Evolutionary conservation across 1,139 yeast genomes (phyloP).

Genomic region (Yamadazyma trypodendri): DNA sequence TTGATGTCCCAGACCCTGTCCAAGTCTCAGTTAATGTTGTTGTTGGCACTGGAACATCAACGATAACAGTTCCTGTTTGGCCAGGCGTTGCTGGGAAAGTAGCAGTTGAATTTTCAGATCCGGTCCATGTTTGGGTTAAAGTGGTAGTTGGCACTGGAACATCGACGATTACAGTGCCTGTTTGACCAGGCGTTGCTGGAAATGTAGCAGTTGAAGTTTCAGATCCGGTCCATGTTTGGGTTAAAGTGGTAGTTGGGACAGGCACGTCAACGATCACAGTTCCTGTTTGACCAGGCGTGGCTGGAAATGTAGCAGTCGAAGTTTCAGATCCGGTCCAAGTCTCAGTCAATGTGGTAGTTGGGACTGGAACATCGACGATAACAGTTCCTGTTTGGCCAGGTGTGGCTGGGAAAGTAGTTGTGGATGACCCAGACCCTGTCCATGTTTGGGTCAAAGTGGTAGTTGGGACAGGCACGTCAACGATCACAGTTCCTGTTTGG

Average conservation of each 20-base stretch:
- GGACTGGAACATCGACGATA: slow-evolving; percentile 16
- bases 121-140: too few species aligned
- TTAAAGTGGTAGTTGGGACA: slow-evolving; percentile 11
- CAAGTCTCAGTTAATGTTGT: too few species aligned
- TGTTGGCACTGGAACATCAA: too few species aligned
- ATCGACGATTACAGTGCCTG: too few species aligned
- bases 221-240: slow-evolving; percentile 12
- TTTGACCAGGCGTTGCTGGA: slow-evolving; percentile 10
- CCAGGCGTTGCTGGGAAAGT: too few species aligned
- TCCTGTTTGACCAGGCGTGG: slow-evolving; percentile 12
- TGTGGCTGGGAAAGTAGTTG: slow-evolving; percentile 4
- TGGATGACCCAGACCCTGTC: slow-evolving; percentile 8
- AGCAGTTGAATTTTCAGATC: too few species aligned
- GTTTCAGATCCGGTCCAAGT: slow-evolving; percentile 12
- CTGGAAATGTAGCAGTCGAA: slow-evolving; percentile 3
- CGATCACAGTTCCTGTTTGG: too few species aligned
- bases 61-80: too few species aligned
- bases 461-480: slow-evolving; percentile 15
- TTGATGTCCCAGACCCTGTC: too few species aligned
- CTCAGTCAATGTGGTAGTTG: slow-evolving; percentile 12
- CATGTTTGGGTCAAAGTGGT: slow-evolving; percentile 13
- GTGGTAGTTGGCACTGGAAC: too few species aligned
- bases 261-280: slow-evolving; percentile 18
- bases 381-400: too few species aligned
- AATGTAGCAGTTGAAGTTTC: slow-evolving; percentile 3